Evolutionary conservation across 2,329 filamentous ascomycete genomes (phyloP).

Genomic region (Colletotrichum zoysiae): DNA sequence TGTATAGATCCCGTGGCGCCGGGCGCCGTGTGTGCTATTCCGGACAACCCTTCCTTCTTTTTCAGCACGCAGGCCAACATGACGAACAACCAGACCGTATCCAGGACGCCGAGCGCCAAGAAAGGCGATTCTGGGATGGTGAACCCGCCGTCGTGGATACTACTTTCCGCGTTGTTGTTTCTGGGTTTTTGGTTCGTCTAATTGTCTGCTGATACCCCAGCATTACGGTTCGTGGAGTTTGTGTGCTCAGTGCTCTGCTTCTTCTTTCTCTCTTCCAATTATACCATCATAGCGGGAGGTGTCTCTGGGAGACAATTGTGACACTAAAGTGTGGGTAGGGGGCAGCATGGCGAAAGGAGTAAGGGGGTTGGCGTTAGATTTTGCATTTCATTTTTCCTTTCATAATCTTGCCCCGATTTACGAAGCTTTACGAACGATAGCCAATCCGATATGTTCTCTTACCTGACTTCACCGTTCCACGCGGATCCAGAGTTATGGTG

Average conservation of each 20-base stretch:
- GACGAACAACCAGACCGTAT: constrained; percentile 62
- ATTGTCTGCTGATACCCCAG: neutral
- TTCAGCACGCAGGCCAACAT: constrained; percentile 61
- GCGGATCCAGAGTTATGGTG: neutral
- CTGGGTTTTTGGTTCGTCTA: constrained; percentile 27
- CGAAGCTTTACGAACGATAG: constrained; percentile 8
- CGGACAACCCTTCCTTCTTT: constrained; percentile 62
- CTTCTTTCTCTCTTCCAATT: neutral
- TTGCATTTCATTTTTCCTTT: neutral
- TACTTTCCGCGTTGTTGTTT: neutral
- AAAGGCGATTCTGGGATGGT: neutral
- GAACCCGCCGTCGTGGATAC: constrained; percentile 18
- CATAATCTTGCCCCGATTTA: neutral
- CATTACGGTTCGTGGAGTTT: neutral
- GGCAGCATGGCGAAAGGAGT: neutral
- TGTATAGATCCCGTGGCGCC: constrained; percentile 55
- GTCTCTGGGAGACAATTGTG: neutral
- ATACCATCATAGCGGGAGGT: neutral
- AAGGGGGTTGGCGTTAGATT: neutral
- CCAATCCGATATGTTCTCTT: neutral
- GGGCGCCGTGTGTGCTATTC: constrained; percentile 63
- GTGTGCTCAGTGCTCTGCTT: neutral
- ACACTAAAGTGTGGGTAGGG: neutral
- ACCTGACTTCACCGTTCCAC: neutral
- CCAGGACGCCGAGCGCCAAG: constrained; percentile 9